A percentile compares a stretch with the other conserved stretches of the same genome.
phyloP scores from a whole-genome alignment of 331 rosid genomes.

The Malus hybrid region DNA sequence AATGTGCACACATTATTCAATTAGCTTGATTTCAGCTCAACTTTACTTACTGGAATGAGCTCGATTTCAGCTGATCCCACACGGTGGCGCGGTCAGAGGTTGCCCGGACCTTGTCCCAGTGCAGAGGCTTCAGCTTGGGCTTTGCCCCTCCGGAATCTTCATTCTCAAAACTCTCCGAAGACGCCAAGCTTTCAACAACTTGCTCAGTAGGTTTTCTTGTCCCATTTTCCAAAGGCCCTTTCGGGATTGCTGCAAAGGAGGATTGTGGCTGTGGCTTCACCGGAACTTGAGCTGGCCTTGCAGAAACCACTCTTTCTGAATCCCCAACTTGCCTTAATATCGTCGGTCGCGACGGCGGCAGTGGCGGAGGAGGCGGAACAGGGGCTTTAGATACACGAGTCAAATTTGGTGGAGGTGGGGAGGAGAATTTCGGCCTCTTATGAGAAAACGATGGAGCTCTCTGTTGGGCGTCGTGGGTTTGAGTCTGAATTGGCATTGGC shows the following conservation, averaged over 20 bases:
- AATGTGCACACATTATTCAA: not conserved
- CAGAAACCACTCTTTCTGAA: conserved; percentile 17
- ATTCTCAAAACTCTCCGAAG: conserved; percentile 49
- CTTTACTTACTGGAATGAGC: conserved; percentile 82
- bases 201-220: conserved; percentile 15
- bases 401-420: conserved; percentile 72
- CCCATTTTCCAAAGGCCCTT: conserved; percentile 23
- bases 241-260: conserved; percentile 23
- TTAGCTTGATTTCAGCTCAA: not conserved
- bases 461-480: conserved; percentile 2
- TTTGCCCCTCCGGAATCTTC: conserved; percentile 63
- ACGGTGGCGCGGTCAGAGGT: conserved; percentile 91
- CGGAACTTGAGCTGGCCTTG: conserved; percentile 18
- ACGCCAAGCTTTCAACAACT: conserved; percentile 16
- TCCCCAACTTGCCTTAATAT: conserved; percentile 7
- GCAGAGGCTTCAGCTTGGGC: conserved; percentile 82
- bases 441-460: conserved; percentile 16
- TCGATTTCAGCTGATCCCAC: conserved; percentile 96
- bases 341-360: conserved; percentile 18
- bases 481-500: conserved; percentile 9
- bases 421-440: conserved; percentile 51
- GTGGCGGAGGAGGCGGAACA: conserved; percentile 44
- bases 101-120: conserved; percentile 98
- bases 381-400: conserved; percentile 22
- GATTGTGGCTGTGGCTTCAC: conserved; percentile 8